Conservation (phyloP, 768 basidiomycete genomes). For the Leccinum barrowsii region DNA sequence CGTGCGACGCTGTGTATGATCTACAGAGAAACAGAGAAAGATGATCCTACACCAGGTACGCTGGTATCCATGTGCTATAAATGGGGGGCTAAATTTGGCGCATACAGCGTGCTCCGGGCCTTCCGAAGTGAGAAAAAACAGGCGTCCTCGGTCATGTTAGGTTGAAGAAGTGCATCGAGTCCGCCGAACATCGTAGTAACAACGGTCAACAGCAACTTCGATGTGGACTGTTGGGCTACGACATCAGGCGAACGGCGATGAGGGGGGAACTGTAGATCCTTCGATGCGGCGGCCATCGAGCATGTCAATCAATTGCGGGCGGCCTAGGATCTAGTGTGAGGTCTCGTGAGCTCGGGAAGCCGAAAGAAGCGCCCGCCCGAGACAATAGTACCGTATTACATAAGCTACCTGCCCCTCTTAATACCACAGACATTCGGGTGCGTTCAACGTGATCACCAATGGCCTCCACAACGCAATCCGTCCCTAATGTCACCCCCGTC, state of each 20-base stretch:
- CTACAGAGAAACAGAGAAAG: not conserved
- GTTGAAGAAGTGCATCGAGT: not conserved
- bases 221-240: constrained; percentile 23
- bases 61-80: not conserved
- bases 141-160: too few species aligned
- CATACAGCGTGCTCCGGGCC: not conserved
- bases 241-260: constrained; percentile 2
- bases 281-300: not conserved
- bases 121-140: not conserved
- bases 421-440: constrained; percentile 3
- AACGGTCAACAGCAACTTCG: constrained; percentile 3
- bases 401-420: constrained; percentile 10
- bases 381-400: constrained; percentile 6
- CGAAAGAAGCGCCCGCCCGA: not conserved
- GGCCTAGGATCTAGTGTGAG: not conserved
- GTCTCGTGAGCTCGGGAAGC: not conserved
- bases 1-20: not conserved
- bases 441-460: constrained; percentile 9
- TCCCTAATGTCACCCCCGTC: constrained; percentile 6
- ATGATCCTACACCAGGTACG: too few species aligned
- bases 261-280: not conserved
- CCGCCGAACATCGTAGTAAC: constrained; percentile 10
- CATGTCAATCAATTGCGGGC: not conserved
- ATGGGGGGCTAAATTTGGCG: not conserved
- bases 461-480: constrained; percentile 13